Evolutionary conservation across 768 basidiomycete genomes (phyloP).

Genomic region (Lyophyllum semitale): DNA sequence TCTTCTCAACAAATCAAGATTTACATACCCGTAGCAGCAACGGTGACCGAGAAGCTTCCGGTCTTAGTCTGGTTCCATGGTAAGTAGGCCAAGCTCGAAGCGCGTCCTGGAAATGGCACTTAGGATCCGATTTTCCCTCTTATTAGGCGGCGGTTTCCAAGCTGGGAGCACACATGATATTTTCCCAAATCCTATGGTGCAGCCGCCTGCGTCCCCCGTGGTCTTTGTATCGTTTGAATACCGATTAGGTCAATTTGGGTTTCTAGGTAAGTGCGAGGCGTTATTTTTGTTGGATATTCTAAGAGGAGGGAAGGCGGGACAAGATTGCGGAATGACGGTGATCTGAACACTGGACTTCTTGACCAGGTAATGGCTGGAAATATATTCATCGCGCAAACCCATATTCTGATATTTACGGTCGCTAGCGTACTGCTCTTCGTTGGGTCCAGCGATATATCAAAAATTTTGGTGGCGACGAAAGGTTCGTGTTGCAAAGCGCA

Average conservation of each 20-base stretch:
- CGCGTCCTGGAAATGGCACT: neutral
- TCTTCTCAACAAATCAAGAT: constrained; percentile 30
- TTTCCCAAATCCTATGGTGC: constrained; percentile 32
- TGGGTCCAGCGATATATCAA: constrained; percentile 41
- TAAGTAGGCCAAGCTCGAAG: constrained; percentile 9
- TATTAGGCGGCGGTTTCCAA: constrained; percentile 44
- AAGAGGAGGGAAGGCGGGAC: constrained; percentile 28
- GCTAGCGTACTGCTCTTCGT: constrained; percentile 33
- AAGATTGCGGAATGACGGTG: constrained; percentile 31
- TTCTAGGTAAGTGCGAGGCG: constrained; percentile 30
- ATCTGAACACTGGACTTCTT: constrained; percentile 38
- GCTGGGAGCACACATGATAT: constrained; percentile 33
- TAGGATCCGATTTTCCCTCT: neutral
- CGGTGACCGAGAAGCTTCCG: constrained; percentile 25
- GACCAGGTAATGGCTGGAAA: constrained; percentile 32
- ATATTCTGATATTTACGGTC: neutral
- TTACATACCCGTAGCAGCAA: constrained; percentile 30
- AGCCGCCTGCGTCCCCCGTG: constrained; percentile 31
- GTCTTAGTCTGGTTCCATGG: constrained; percentile 48
- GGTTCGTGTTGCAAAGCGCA: constrained; percentile 17
- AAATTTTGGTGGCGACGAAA: constrained; percentile 38
- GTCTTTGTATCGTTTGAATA: constrained; percentile 46
- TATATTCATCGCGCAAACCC: neutral
- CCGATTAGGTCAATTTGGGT: constrained; percentile 42
- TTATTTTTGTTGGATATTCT: neutral